These are phyloP conservation scores for Podila minutissima DNA, from an alignment of 192 early-diverging fungal genomes.

Conservation along the genomic window DNA sequence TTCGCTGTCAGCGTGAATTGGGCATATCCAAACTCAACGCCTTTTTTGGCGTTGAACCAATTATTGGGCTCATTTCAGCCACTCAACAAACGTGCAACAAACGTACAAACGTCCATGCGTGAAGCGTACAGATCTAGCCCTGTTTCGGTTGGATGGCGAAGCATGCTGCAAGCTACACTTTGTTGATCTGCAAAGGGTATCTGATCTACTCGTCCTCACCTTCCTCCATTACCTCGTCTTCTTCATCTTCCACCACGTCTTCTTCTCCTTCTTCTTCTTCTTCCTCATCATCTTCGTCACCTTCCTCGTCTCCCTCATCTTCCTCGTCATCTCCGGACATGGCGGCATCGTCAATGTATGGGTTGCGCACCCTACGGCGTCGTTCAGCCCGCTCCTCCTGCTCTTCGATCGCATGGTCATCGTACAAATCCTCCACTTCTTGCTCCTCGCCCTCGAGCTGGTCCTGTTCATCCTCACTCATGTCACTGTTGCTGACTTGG, in stretches of 20 bases:
- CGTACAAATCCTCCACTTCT: neutral
- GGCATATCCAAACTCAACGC: too few species aligned
- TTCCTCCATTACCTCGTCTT: neutral
- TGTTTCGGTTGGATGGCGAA: too few species aligned
- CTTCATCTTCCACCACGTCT: constrained; percentile 12
- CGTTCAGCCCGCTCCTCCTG: neutral
- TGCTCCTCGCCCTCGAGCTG: neutral
- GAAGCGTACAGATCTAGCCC: too few species aligned
- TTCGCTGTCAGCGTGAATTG: too few species aligned
- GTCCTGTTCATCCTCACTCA: constrained; percentile 12
- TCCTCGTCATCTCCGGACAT: neutral
- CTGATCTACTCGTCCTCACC: too few species aligned
- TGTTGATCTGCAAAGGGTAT: too few species aligned
- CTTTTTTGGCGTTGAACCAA: too few species aligned
- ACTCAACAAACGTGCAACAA: too few species aligned
- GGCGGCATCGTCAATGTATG: neutral
- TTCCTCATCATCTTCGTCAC: constrained; percentile 8
- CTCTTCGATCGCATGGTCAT: neutral
- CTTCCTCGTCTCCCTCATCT: neutral
- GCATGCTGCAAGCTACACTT: too few species aligned
- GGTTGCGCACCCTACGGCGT: neutral
- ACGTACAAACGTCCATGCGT: too few species aligned
- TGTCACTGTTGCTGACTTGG: constrained; percentile 48
- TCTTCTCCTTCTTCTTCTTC: constrained; percentile 19
- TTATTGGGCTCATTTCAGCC: too few species aligned